phyloP scores from a whole-genome alignment of 176 grass and related monocot species.

The Ampelocalamus luodianensis region DNA sequence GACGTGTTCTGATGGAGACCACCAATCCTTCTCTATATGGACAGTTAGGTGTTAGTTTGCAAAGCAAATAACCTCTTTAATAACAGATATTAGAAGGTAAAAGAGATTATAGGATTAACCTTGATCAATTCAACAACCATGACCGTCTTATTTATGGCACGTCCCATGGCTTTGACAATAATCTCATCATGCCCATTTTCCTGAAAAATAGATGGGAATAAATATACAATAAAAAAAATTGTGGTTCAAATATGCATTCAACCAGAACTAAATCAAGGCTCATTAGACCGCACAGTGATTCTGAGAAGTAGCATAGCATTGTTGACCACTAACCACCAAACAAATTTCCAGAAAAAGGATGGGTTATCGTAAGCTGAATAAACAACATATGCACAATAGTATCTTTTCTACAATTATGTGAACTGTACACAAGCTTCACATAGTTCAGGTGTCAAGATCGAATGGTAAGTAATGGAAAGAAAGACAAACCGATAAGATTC shows the following conservation, averaged over 20 bases:
- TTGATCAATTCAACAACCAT: conserved; percentile 90
- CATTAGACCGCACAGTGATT: not conserved
- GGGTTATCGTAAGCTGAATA: not conserved
- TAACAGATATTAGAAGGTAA: conserved; percentile 14
- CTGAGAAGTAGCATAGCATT: not conserved
- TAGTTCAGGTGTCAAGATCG: not conserved
- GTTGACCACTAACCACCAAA: not conserved
- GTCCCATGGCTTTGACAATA: conserved; percentile 82
- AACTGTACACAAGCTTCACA: conserved; percentile 1
- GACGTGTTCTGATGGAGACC: conserved; percentile 77
- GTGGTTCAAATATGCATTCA: not conserved
- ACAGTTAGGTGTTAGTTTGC: conserved; percentile 17
- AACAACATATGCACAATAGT: not conserved
- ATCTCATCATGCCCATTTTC: conserved; percentile 79
- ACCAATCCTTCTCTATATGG: conserved; percentile 74
- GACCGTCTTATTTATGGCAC: conserved; percentile 82
- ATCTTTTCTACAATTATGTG: conserved; percentile 1
- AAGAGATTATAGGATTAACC: conserved; percentile 41
- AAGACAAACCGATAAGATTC: not conserved
- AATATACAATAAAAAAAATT: not conserved
- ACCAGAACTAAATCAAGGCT: not conserved
- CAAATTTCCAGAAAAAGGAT: not conserved
- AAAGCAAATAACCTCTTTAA: conserved; percentile 11
- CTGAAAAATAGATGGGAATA: conserved; percentile 33
- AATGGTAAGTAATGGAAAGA: not conserved